Evolutionary conservation across 73 alveolate genomes (phyloP).

Genomic region (Symbiodinium natans): DNA sequence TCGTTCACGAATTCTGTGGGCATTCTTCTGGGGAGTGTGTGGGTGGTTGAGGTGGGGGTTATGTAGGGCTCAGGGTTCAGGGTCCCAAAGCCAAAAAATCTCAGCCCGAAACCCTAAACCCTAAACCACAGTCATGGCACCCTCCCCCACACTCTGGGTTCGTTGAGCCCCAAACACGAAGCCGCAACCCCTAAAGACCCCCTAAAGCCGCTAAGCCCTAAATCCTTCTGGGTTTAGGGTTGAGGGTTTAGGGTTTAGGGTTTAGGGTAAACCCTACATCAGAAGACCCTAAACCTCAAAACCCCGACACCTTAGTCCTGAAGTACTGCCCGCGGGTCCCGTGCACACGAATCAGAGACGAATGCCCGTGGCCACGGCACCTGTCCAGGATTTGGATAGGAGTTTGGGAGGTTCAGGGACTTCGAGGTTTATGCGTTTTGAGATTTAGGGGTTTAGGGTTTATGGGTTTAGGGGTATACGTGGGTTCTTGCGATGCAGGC

Average conservation of each 20-base stretch:
- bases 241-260: background rate
- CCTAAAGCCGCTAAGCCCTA: background rate
- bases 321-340: too few relatives aligned
- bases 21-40: too few relatives aligned
- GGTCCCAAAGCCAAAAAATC: too few relatives aligned
- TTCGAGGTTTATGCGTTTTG: background rate
- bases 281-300: too few relatives aligned
- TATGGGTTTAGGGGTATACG: too few relatives aligned
- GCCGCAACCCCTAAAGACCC: background rate
- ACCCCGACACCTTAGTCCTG: too few relatives aligned
- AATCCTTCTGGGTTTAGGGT: background rate
- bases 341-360: too few relatives aligned
- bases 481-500: background rate
- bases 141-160: background rate
- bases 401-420: background rate
- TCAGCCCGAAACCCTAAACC: too few relatives aligned
- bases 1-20: too few relatives aligned
- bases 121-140: too few relatives aligned
- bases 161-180: background rate
- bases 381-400: too few relatives aligned
- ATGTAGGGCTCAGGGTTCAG: background rate
- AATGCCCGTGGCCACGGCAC: too few relatives aligned
- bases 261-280: background rate
- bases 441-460: background rate
- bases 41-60: background rate